Base-by-base conservation (phyloP, 176 grass and related monocot genomes). In the Thalia dealbata region DNA sequence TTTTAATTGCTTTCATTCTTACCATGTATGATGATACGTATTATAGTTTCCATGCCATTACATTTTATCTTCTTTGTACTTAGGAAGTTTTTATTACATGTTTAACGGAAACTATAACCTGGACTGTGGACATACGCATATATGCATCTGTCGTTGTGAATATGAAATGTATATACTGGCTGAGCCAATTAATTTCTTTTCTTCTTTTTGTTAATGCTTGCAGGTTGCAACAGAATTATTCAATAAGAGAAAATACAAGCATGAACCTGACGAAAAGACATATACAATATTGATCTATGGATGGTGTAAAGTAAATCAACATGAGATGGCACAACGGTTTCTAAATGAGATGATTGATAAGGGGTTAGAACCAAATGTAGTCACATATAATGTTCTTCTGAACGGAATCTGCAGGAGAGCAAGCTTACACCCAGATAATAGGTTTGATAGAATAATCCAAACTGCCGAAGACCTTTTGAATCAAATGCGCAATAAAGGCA, bases 161-260 rank as follows among this genome's bases (percentile, higher is more conserved):
- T 41, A 10, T 63, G 14, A 6, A 9, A 67, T 67, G 28, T 19
- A 19, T 45, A 25, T 15, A 61, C 38, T 24, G 4, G 1, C 32
- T 4, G 19, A 19, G 6, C 14, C 2, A 75, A 27, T 19, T 48
- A 63, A 62, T 18, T 62, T 23, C 56, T 27, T 26, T 1, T 38
- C 32, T 75, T 5, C 24, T 48, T 15, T 18, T 32, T 64, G 13
- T 16, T 44, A 24, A 59, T 79, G 24, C 18, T 32, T 78, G 46
- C 80, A 92, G 89, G 78, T 97, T 86, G 89, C 90, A 73, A 86
- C 86, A 7, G 95, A 97, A 72, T 15, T 92, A 76, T 97, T 97
- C 26, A 97, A 97, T 78, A 92, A 97, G 77, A 88, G 95, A 71
- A 97, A 97, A 82, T 86, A 76, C 77, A 97, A 88, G 74, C 90